Evolutionary conservation across 2,329 filamentous ascomycete genomes (phyloP).

Genomic region (Boeremia exigua): DNA sequence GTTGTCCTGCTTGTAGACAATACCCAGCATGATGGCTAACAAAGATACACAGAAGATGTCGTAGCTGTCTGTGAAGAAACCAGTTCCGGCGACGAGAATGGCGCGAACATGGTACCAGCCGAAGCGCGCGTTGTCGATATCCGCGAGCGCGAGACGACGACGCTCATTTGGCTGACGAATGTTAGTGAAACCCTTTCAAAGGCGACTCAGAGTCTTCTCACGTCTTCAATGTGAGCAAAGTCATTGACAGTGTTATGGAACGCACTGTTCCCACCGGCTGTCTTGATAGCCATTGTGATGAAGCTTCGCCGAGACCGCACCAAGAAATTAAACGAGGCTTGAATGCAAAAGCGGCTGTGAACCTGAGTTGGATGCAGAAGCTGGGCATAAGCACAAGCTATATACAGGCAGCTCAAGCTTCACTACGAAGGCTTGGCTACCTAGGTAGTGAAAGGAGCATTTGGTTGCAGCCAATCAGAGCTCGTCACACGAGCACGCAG

Average conservation of each 20-base stretch:
- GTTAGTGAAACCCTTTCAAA: background rate
- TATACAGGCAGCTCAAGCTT: slow-evolving; percentile 12
- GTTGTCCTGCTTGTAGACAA: slow-evolving; percentile 71
- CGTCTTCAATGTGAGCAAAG: slow-evolving; percentile 50
- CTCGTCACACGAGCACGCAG: slow-evolving; percentile 15
- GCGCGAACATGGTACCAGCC: slow-evolving; percentile 84
- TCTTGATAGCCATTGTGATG: slow-evolving; percentile 24
- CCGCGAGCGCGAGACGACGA: slow-evolving; percentile 76
- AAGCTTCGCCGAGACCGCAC: slow-evolving; percentile 27
- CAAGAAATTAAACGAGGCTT: slow-evolving; percentile 20
- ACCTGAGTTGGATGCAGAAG: slow-evolving; percentile 6
- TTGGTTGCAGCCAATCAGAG: slow-evolving; percentile 3
- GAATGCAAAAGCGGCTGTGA: slow-evolving; percentile 10
- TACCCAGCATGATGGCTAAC: slow-evolving; percentile 71
- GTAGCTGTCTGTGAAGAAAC: slow-evolving; percentile 87
- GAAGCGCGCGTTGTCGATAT: slow-evolving; percentile 82
- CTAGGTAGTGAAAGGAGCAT: slow-evolving; percentile 10
- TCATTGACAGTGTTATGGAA: slow-evolving; percentile 69
- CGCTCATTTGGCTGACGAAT: slow-evolving; percentile 74
- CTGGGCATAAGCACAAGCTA: slow-evolving; percentile 17
- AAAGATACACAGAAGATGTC: slow-evolving; percentile 60
- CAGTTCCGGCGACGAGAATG: slow-evolving; percentile 78
- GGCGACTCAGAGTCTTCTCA: background rate
- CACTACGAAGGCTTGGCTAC: background rate
- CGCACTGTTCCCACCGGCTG: slow-evolving; percentile 38